Conservation (phyloP, 2,329 filamentous ascomycete genomes). For the Paraphoma sp. region DNA sequence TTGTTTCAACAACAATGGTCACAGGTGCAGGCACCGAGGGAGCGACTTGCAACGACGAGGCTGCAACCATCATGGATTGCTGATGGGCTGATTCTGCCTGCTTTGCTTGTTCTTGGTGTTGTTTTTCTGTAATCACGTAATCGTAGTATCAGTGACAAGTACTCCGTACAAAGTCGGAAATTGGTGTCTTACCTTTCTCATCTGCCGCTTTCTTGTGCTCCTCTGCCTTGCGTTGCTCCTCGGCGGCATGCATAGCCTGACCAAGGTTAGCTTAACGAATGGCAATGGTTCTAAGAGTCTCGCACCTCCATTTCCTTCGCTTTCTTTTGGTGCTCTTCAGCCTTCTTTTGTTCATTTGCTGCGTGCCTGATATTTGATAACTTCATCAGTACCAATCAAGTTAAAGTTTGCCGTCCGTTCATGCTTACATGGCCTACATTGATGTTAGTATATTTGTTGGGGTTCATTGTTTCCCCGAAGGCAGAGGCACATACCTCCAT, state of each 20-base stretch:
- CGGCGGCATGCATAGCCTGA: conserved; percentile 19
- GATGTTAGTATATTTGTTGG: too few species aligned
- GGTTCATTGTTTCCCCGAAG: too few species aligned
- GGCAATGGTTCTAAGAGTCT: neutral
- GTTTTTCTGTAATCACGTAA: neutral
- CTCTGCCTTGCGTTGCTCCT: conserved; percentile 10
- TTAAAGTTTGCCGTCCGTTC: neutral
- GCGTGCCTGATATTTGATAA: neutral
- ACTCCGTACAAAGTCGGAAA: too few species aligned
- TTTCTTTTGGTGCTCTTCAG: conserved; percentile 7
- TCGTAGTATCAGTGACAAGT: too few species aligned
- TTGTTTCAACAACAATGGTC: neutral
- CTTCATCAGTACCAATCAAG: neutral
- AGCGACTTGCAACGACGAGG: neutral
- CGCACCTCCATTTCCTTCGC: neutral
- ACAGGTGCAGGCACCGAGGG: neutral
- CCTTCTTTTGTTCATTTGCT: conserved; percentile 7
- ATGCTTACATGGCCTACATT: too few species aligned
- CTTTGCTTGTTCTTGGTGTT: conserved; percentile 7
- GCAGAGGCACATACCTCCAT: neutral
- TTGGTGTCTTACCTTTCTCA: conserved; percentile 1
- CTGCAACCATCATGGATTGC: neutral
- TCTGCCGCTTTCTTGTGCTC: conserved; percentile 10
- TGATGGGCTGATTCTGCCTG: conserved; percentile 1
- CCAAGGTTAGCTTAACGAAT: neutral